A percentile compares a stretch with the other conserved stretches of the same genome.
Conservation (phyloP, 306 rosid species). For the Quercus gilva region DNA sequence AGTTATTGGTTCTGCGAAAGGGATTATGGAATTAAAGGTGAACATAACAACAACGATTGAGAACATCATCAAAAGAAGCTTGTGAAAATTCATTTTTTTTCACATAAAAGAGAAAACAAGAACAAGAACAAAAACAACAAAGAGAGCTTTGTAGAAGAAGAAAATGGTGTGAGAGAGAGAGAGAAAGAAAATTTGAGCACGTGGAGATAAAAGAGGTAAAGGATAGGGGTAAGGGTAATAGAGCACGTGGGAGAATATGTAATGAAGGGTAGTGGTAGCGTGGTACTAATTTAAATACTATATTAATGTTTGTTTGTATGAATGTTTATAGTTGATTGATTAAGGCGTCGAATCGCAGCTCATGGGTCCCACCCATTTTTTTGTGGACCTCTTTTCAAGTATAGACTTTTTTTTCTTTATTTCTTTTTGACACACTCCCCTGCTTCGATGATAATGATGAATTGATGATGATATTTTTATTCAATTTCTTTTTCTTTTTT, state of each 20-base stretch:
- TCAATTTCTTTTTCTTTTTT: too few species aligned
- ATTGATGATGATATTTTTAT: too few species aligned
- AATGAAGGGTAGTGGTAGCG: not conserved
- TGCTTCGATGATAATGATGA: too few species aligned
- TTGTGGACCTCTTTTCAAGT: too few species aligned
- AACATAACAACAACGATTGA: not conserved
- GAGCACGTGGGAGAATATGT: conserved; percentile 34
- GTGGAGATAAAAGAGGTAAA: conserved; percentile 6
- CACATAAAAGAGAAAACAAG: too few species aligned
- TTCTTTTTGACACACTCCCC: too few species aligned
- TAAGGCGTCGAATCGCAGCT: not conserved
- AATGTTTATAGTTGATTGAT: not conserved
- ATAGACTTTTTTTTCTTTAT: too few species aligned
- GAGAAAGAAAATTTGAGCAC: not conserved
- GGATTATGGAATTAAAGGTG: not conserved
- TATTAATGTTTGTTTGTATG: not conserved
- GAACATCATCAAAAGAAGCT: not conserved
- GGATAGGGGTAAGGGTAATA: conserved; percentile 1
- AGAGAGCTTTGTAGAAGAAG: not conserved
- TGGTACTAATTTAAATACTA: too few species aligned
- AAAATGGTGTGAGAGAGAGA: not conserved
- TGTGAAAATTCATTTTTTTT: conserved; percentile 33
- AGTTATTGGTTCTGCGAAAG: conserved; percentile 3
- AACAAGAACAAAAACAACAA: too few species aligned
- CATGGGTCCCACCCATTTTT: not conserved